Evolutionary conservation across 2,329 filamentous ascomycete species (phyloP), one percentile per base, ranked within the genome.

Genomic region (Talaromyces amestolkiae): DNA sequence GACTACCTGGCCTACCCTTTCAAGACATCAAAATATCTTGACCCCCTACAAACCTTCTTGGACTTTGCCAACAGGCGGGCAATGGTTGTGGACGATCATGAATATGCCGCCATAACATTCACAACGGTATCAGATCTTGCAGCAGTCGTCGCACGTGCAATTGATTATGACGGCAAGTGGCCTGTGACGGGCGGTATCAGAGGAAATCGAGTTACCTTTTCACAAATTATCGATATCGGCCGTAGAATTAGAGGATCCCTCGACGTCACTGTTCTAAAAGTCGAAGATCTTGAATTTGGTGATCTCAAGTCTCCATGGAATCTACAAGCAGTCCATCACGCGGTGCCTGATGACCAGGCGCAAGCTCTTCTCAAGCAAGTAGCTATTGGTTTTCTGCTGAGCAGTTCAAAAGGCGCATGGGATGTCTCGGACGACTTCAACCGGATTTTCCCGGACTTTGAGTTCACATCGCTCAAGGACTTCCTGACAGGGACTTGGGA

Each of bases 151-250:
- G 43, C 58, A 24, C 49, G 45, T 19, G 63, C 63, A 27, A 11
- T 65, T 33, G 51, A 53, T 11, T 65, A 65, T 41, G 43, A 51
- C 10, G 63, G 58, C 24, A 65, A 53, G 31, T 65, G 63, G 63
- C 63, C 63, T 15, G 53, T 31, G n/a, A 65, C 47, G 10, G 58
- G 63, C 8, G 63, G 63, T 2, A 56, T 65, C 22, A 35, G 41
- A 41, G 63, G 63, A 13, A 53, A 60, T 39, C 61, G 63, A 37
- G 15, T 61, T 9, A 45, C 41, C 8, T 51, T 61, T 6, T 61
- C 58, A 35, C 35, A 56, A 3, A 9, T 65, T 24, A 19, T 65
- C 17, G 51, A 65, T 33, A 41, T 65, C 11, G 47, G 47, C 15
- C 45, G 51, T 15, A 31, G 27, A 65, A 54, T 61, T 35, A 39